Base-by-base conservation (phyloP, 140 eudicot genomes). In the Stevia rebaudiana region DNA sequence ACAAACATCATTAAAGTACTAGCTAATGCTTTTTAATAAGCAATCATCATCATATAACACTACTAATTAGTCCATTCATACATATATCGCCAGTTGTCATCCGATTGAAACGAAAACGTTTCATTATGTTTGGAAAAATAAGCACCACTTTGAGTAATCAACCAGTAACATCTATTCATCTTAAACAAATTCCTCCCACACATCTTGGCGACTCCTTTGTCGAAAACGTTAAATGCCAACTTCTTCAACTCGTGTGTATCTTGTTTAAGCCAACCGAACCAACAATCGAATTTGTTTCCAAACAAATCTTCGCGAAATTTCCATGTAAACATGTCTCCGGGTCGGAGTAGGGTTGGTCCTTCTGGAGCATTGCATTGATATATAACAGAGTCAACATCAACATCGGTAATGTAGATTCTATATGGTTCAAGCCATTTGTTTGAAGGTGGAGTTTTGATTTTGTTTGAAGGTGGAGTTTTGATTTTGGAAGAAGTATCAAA, bases 381-480 rank as follows among this genome's bases (percentile, higher is more conserved):
- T n/a, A 53, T 25, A 6, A 53, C 13, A 13, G 61, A 1, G 2
- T 13, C 39, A 13, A 58, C 19, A 22, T 70, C 61, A 8, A 4
- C 2, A n/a, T 58, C 16, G 5, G 47, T 57, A 33, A 69, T 6
- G 52, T 43, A 69, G 50, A 69, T 46, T 69, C 68, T 44, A 5
- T 44, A 69, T n/a, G 74, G 67, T 12, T 69, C 40, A 19, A 69
- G 25, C 39, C 68, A 60, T 15, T 70, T 60, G 42, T 42, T 70
- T 0, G 68, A n/a, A 16, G 40, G 30, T 5, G 60, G 61, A 11
- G 60, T 33, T 46, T n/a, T n/a, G n/a, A n/a, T n/a, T 15, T 70
- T 60, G 42, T 42, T 70, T 0, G 68, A n/a, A 16, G 40, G 30
- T 5, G 60, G 61, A 11, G n/a, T n/a, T n/a, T 23, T 4, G 19